Conservation (phyloP, 23 red algal genomes). For the Pyropia yezoensis region DNA sequence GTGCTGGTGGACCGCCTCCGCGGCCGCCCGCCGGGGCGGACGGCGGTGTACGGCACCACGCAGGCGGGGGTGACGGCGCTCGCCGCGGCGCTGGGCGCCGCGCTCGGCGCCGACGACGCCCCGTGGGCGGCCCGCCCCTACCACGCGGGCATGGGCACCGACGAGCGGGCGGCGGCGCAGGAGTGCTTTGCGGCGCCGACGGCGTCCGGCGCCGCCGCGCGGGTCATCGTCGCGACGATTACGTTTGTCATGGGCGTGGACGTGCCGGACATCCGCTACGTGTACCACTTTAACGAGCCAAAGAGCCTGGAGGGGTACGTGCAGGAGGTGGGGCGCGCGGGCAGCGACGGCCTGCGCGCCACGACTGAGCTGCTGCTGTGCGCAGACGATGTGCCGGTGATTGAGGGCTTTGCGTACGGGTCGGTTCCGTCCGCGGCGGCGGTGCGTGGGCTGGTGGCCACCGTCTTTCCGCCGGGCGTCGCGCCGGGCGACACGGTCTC, state of each 20-base stretch:
- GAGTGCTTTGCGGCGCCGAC: conserved; percentile 30
- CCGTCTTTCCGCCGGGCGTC: too few species aligned
- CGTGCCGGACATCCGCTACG: conserved; percentile 73
- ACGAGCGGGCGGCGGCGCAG: conserved; percentile 58
- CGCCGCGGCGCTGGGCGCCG: conserved; percentile 23
- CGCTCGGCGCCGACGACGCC: conserved; percentile 20
- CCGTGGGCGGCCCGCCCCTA: conserved; percentile 13
- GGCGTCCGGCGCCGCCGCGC: conserved; percentile 3
- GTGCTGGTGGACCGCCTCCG: conserved; percentile 30
- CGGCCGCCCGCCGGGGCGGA: conserved; percentile 32
- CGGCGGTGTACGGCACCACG: conserved; percentile 68
- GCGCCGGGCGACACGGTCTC: too few species aligned
- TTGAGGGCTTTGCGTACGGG: conserved; percentile 35
- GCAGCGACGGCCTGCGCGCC: conserved; percentile 61
- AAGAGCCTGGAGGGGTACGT: conserved; percentile 72
- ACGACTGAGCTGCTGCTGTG: conserved; percentile 41
- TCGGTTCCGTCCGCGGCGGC: conserved; percentile 5
- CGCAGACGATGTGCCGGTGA: conserved; percentile 53
- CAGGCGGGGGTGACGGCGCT: conserved; percentile 59
- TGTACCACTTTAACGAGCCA: conserved; percentile 74
- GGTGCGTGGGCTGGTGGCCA: conserved; percentile 3
- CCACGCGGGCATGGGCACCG: conserved; percentile 78
- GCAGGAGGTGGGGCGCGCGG: conserved; percentile 91
- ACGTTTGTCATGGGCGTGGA: conserved; percentile 99
- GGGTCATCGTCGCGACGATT: conserved; percentile 82